Evolutionary conservation across 2,329 filamentous ascomycete species (phyloP).

Genomic region (Parastagonospora avenae): DNA sequence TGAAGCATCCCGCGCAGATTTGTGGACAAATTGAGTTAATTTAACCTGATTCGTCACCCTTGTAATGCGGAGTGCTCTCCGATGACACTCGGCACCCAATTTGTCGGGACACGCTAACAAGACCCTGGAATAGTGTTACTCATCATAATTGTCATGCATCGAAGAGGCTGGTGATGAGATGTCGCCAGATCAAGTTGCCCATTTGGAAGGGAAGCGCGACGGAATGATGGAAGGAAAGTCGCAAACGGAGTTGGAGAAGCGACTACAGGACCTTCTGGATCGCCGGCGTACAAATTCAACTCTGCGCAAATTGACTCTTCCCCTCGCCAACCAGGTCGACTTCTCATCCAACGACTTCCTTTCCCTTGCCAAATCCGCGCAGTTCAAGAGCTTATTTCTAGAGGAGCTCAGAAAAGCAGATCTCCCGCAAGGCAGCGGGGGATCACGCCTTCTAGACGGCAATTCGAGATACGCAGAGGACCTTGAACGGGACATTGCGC

Average conservation of each 20-base stretch:
- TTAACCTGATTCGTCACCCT: too few species aligned
- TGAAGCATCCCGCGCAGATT: too few species aligned
- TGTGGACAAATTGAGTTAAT: too few species aligned
- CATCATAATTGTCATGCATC: too few species aligned
- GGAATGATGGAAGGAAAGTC: background rate
- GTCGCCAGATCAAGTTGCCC: too few species aligned
- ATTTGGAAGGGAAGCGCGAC: background rate
- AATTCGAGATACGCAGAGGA: conserved; percentile 65
- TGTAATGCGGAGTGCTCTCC: too few species aligned
- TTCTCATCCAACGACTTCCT: conserved; percentile 72
- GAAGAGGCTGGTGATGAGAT: too few species aligned
- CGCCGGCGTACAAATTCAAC: conserved; percentile 46
- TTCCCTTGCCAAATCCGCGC: conserved; percentile 57
- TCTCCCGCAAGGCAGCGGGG: conserved; percentile 60
- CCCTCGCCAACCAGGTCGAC: conserved; percentile 52
- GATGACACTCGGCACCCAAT: too few species aligned
- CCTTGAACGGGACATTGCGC: conserved; percentile 63
- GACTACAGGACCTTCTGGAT: conserved; percentile 40
- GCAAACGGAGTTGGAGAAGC: conserved; percentile 20
- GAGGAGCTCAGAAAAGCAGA: conserved; percentile 48
- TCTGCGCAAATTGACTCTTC: conserved; percentile 37
- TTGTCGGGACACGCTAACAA: too few species aligned
- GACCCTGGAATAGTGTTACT: background rate
- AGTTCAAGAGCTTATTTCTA: conserved; percentile 57
- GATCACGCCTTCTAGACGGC: conserved; percentile 68